Percentiles rank a stretch among this genome's conserved stretches.
Conservation (phyloP, 1,139 yeast species). For the Yamadazyma triangularis region DNA sequence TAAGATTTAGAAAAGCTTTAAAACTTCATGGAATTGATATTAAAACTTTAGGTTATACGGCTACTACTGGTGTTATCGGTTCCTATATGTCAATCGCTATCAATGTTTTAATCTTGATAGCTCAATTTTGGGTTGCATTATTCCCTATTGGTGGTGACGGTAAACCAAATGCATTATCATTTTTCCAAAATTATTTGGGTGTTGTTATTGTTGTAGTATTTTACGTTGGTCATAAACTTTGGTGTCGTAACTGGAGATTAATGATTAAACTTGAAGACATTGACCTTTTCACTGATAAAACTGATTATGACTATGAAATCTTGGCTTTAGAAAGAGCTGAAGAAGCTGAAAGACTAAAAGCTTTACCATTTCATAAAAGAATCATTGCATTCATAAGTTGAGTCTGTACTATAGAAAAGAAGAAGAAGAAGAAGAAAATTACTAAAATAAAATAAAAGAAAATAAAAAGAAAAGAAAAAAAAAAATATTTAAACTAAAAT, state of each 20-base stretch:
- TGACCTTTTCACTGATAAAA: slow-evolving; percentile 39
- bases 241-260: slow-evolving; percentile 30
- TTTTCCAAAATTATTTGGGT: slow-evolving; percentile 36
- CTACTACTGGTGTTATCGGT: slow-evolving; percentile 40
- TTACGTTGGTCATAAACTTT: slow-evolving; percentile 37
- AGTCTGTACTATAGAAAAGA: too few species aligned
- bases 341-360: slow-evolving; percentile 29
- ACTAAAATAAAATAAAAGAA: too few species aligned
- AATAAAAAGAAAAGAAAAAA: too few species aligned
- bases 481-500: too few species aligned
- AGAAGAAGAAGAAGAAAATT: too few species aligned
- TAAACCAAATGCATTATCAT: slow-evolving; percentile 27
- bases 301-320: slow-evolving; percentile 37
- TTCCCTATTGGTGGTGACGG: slow-evolving; percentile 32
- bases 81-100: slow-evolving; percentile 33
- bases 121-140: slow-evolving; percentile 41
- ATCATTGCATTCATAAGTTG: slow-evolving; percentile 1
- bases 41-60: slow-evolving; percentile 34
- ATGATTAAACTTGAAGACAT: slow-evolving; percentile 32
- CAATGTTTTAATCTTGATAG: slow-evolving; percentile 33
- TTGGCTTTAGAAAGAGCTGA: slow-evolving; percentile 39
- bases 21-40: slow-evolving; percentile 30
- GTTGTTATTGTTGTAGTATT: slow-evolving; percentile 28
- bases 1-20: slow-evolving; percentile 41
- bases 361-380: slow-evolving; percentile 21